Evolutionary conservation across 306 rosid genomes (phyloP), one percentile per base, ranked within the genome.

Genomic region (Cucurbita ficifolia): DNA sequence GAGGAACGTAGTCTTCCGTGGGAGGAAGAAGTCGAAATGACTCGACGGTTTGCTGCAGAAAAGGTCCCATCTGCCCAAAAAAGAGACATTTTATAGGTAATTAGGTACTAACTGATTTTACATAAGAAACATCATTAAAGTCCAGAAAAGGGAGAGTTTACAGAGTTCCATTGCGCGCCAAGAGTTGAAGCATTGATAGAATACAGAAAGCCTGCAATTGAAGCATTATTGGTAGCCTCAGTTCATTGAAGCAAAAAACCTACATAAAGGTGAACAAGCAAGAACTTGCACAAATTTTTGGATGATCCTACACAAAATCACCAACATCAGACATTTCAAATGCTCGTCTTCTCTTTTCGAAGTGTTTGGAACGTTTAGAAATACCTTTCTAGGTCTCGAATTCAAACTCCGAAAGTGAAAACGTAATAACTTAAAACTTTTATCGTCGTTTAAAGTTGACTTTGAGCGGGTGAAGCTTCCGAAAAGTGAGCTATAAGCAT

Each of bases 131-230:
- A 22, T 10, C 39, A 10, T 24, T 21, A 21, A 65, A 14, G 43
- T 67, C 10, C 10, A 53, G 83, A 65, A 78, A 78, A 57, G 62
- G 63, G 78, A 78, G 80, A 81, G 73, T 75, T 60, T 84, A 89
- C 99, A 10, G 78, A 79, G 83, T 83, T 73, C 97, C 97, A 94
- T 76, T 82, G 86, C 43, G 85, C 80, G 77, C 87, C 86, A 71
- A 94, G 87, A 10, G 99, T 91, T 79, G 99, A 94, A 85, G 92
- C 99, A 84, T 84, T 91, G 72, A 91, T 70, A 45, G 96, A 76
- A 85, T 89, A 94, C 53, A 94, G 77, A 83, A 80, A 91, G 83
- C 99, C 99, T 91, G 92, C 78, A 85, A 81, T 52, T 50, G 60
- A 73, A 67, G 24, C 52, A 48, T 48, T 24, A 8, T 45, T 40